phyloP scores from a whole-genome alignment of 805 yeast species.

The Nakazawaea peltata region DNA sequence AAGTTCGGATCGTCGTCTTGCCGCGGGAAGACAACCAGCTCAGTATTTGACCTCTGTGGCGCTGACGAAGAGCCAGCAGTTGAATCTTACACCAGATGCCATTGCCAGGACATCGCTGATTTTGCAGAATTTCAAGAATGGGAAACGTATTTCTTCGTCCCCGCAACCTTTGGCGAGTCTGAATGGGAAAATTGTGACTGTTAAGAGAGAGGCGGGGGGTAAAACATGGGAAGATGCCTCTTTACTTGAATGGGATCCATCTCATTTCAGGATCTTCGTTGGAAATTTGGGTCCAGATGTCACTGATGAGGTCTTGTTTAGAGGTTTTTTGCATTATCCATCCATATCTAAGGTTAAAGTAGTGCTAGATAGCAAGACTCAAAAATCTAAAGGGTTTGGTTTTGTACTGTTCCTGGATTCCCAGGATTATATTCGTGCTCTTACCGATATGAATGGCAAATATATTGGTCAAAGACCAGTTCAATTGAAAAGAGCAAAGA shows the following conservation, averaged over 20 bases:
- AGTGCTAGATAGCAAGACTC: slow-evolving; percentile 40
- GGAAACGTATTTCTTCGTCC: slow-evolving; percentile 2
- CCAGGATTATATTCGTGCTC: slow-evolving; percentile 62
- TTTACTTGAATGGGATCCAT: slow-evolving; percentile 58
- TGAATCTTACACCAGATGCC: slow-evolving; percentile 15
- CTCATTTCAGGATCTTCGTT: slow-evolving; percentile 63
- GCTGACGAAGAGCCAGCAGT: not conserved
- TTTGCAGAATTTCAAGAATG: slow-evolving; percentile 13
- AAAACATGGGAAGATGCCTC: slow-evolving; percentile 39
- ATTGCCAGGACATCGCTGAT: slow-evolving; percentile 13
- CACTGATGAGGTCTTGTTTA: slow-evolving; percentile 43
- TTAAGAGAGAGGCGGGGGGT: slow-evolving; percentile 37
- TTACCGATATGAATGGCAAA: slow-evolving; percentile 70
- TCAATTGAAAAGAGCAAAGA: slow-evolving; percentile 55
- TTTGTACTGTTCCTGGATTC: slow-evolving; percentile 62
- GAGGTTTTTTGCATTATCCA: slow-evolving; percentile 45
- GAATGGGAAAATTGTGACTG: slow-evolving; percentile 19
- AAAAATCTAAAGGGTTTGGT: slow-evolving; percentile 59
- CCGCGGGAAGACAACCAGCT: slow-evolving; percentile 42
- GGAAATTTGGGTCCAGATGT: slow-evolving; percentile 71
- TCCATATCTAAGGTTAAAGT: slow-evolving; percentile 53
- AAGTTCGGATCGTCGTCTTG: slow-evolving; percentile 47
- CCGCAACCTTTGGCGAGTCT: slow-evolving; percentile 22
- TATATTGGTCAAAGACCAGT: slow-evolving; percentile 72
- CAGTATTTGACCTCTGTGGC: slow-evolving; percentile 28